Evolutionary conservation across 495 filamentous ascomycete species (phyloP), one percentile per base, ranked within the genome.

Genomic region (Daldinia vernicosa): DNA sequence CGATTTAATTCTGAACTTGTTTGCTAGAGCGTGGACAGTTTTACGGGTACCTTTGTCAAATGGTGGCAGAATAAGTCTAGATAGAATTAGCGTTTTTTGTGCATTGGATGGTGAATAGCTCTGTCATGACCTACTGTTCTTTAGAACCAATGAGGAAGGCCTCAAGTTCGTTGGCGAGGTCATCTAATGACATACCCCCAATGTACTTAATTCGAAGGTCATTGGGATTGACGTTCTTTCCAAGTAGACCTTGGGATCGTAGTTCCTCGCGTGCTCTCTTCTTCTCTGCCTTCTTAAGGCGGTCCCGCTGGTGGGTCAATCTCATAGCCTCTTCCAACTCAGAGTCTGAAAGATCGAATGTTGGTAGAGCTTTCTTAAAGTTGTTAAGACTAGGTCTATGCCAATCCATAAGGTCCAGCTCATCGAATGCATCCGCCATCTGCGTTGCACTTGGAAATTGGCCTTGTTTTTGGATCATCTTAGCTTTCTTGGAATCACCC

Each of bases 381-480:
- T 69, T 76, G 24, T 74, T 68, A 1, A 75, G 45, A 60, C 81
- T 83, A 83, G 79, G 89, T n/a, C 89, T 85, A 24, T 90, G 85
- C 77, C 91, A 92, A 69, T 95, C 93, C 88, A 93, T 93, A 30
- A 95, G 82, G 74, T 97, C 93, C 67, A 97, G 88, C 27, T 87
- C 90, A 69, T 90, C 88, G 72, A 95, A 94, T 2, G 88, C 87
- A 74, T 94, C 89, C 0, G 90, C 91, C 64, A 94, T 86, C 12
- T 84, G 79, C 15, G 81, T 84, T 14, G 89, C 90, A 43, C 85
- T 87, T 28, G 89, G 85, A 63, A 88, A 91, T 67, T 73, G 69
- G 8, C 80, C 77, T n/a, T 52, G 67, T 60, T 53, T 69, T 43
- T 70, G 62, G 24, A 74, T 47, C 5, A 76, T 58, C 24, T 68